These are phyloP conservation scores for Diaporthe eres DNA, from an alignment of 2,329 filamentous ascomycete species.

Conservation along the genomic window DNA sequence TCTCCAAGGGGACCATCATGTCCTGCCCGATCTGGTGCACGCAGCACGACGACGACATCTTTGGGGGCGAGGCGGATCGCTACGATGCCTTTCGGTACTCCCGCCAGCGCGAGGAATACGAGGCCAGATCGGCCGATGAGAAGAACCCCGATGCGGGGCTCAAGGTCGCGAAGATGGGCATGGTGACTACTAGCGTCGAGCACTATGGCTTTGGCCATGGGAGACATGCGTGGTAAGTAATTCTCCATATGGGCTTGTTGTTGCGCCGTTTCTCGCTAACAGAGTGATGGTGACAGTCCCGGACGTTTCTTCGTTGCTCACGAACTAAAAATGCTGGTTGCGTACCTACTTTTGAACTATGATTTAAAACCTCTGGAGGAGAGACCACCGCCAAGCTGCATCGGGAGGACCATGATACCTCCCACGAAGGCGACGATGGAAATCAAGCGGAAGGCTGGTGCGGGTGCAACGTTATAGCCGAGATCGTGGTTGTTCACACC, in stretches of 20 bases:
- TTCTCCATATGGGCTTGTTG: conserved; percentile 29
- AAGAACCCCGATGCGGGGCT: conserved; percentile 51
- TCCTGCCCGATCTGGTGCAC: conserved; percentile 61
- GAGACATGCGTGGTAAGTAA: conserved; percentile 62
- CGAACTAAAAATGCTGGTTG: conserved; percentile 68
- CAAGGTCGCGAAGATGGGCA: conserved; percentile 58
- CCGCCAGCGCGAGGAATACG: conserved; percentile 56
- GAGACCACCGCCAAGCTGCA: conserved; percentile 58
- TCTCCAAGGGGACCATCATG: conserved; percentile 20
- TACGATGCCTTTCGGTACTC: conserved; percentile 68
- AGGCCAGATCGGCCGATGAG: conserved; percentile 47
- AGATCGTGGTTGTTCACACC: background rate
- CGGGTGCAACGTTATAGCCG: conserved; percentile 4
- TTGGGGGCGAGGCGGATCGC: conserved; percentile 53
- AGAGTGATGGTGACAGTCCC: conserved; percentile 51
- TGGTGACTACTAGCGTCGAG: conserved; percentile 66
- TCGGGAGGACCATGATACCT: conserved; percentile 60
- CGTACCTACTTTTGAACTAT: conserved; percentile 66
- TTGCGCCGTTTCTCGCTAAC: background rate
- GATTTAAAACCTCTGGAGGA: conserved; percentile 60
- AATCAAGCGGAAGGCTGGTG: conserved; percentile 44
- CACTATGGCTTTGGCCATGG: conserved; percentile 71
- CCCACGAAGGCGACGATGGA: conserved; percentile 51
- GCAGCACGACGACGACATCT: conserved; percentile 63
- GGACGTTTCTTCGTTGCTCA: conserved; percentile 70